These are phyloP conservation scores for Tilletia walkeri DNA, from an alignment of 1,284 basidiomycete genomes.

Conservation along the genomic window DNA sequence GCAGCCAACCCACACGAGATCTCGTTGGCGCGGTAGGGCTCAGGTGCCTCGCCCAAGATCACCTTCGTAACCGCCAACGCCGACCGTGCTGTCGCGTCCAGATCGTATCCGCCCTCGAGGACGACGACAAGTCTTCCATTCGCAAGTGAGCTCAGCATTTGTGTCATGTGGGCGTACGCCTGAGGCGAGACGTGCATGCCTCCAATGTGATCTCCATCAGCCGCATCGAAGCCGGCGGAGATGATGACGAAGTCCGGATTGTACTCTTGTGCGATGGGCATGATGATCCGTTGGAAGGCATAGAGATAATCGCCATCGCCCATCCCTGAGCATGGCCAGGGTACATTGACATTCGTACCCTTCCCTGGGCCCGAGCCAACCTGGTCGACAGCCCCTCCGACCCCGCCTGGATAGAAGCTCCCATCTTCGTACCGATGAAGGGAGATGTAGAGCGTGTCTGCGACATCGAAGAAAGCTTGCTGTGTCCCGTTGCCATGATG, in stretches of 20 bases:
- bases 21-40: constrained; percentile 64
- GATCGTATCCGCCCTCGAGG: constrained; percentile 95
- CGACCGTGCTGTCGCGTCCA: constrained; percentile 81
- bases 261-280: constrained; percentile 97
- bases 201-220: constrained; percentile 85
- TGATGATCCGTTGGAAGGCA: constrained; percentile 90
- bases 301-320: constrained; percentile 93
- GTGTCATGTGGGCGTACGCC: constrained; percentile 98
- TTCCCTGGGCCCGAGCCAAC: constrained; percentile 75
- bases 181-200: constrained; percentile 84
- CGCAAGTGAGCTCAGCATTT: constrained; percentile 87
- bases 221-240: constrained; percentile 96
- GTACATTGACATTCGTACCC: constrained; percentile 86
- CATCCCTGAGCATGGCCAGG: constrained; percentile 87
- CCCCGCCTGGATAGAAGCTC: constrained; percentile 83
- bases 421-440: constrained; percentile 85
- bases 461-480: constrained; percentile 86
- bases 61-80: constrained; percentile 80
- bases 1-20: constrained; percentile 71
- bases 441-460: constrained; percentile 89
- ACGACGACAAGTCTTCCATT: constrained; percentile 86
- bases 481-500: constrained; percentile 99
- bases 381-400: constrained; percentile 80
- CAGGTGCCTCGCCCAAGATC: constrained; percentile 80
- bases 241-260: constrained; percentile 94